phyloP scores from a whole-genome alignment of 2,329 filamentous ascomycete species.

The Aspergillus caelatus region DNA sequence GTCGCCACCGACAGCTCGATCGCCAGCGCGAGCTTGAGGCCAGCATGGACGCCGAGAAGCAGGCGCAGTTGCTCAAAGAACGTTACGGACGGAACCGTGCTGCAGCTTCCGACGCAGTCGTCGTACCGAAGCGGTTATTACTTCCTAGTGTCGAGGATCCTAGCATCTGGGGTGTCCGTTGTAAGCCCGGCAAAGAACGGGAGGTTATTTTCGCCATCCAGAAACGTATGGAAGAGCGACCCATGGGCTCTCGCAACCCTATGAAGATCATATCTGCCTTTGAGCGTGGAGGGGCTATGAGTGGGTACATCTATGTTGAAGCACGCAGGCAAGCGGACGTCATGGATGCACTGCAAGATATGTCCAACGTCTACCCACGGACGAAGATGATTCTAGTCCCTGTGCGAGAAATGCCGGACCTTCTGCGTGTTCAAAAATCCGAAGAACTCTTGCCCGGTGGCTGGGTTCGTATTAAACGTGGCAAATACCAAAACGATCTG shows the following conservation, averaged over 20 bases:
- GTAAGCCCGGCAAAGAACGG: slow-evolving; percentile 92
- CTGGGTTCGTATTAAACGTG: slow-evolving; percentile 84
- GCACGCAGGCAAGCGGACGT: slow-evolving; percentile 86
- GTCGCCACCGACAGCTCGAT: slow-evolving; percentile 91
- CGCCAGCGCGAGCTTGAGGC: slow-evolving; percentile 84
- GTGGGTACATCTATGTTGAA: slow-evolving; percentile 94
- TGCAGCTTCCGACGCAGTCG: slow-evolving; percentile 68
- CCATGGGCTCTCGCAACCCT: slow-evolving; percentile 72
- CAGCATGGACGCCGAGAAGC: slow-evolving; percentile 89
- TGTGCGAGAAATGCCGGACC: slow-evolving; percentile 95
- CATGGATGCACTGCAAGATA: slow-evolving; percentile 75
- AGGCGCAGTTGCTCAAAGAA: slow-evolving; percentile 82
- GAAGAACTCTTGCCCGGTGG: slow-evolving; percentile 82
- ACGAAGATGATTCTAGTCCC: slow-evolving; percentile 86
- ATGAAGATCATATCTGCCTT: slow-evolving; percentile 87
- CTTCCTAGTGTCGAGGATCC: slow-evolving; percentile 94
- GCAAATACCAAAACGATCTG: slow-evolving; percentile 84
- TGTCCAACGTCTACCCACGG: slow-evolving; percentile 87
- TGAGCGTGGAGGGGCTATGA: slow-evolving; percentile 85
- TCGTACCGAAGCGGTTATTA: slow-evolving; percentile 82
- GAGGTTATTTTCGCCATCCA: slow-evolving; percentile 87
- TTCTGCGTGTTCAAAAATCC: slow-evolving; percentile 87
- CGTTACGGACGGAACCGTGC: slow-evolving; percentile 80
- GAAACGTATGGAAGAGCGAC: slow-evolving; percentile 81
- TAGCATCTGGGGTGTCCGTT: slow-evolving; percentile 91